Evolutionary conservation across 352 stramenopile species (phyloP).

Genomic region (Phytophthora kernoviae): DNA sequence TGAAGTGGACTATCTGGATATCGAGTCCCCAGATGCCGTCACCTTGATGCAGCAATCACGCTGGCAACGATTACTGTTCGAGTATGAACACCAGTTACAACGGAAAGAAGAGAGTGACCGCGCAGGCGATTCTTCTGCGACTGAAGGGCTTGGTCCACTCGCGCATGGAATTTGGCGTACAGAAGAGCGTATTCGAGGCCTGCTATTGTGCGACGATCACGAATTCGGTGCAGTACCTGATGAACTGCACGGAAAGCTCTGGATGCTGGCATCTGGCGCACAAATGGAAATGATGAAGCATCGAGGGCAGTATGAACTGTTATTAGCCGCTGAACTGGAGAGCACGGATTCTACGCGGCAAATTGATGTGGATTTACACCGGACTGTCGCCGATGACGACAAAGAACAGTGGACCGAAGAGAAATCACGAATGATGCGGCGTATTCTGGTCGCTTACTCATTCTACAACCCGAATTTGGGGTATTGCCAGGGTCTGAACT

Average conservation of each 20-base stretch:
- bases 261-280: constrained; percentile 79
- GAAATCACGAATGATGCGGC: constrained; percentile 74
- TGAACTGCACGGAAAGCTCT: constrained; percentile 78
- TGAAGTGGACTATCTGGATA: constrained; percentile 35
- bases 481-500: constrained; percentile 91
- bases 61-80: constrained; percentile 63
- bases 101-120: constrained; percentile 48
- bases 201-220: constrained; percentile 66
- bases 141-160: constrained; percentile 64
- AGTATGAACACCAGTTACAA: constrained; percentile 73
- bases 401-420: constrained; percentile 68
- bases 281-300: constrained; percentile 67
- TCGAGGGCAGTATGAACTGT: constrained; percentile 57
- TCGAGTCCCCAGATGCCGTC: constrained; percentile 50
- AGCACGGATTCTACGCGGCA: constrained; percentile 77
- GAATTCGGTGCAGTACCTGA: constrained; percentile 60
- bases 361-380: constrained; percentile 85
- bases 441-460: constrained; percentile 85
- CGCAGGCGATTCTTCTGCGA: constrained; percentile 31
- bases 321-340: constrained; percentile 55
- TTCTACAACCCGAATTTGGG: constrained; percentile 80
- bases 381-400: constrained; percentile 70
- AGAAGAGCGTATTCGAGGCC: constrained; percentile 78
- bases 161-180: constrained; percentile 81
- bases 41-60: constrained; percentile 59